Conservation (phyloP, 2,329 filamentous ascomycete genomes). For the Thermothelomyces thermophilus region DNA sequence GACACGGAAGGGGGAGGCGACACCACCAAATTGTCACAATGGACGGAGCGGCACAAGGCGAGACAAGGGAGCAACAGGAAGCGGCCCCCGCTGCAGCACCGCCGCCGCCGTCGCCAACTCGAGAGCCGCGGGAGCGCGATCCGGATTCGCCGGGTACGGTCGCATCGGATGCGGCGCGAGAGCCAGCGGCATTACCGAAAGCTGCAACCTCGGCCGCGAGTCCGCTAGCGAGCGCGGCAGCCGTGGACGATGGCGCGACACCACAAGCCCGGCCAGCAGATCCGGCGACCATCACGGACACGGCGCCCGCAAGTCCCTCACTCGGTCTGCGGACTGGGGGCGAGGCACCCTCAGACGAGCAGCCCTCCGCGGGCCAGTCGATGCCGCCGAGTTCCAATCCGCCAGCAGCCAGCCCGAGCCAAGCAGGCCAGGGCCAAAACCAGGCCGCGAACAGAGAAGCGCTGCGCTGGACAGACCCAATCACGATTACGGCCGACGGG, state of each 20-base stretch:
- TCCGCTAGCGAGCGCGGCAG: not conserved
- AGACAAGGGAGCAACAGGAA: not conserved
- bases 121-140: not conserved
- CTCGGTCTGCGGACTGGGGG: not conserved
- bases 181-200: slow-evolving; percentile 6
- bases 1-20: no score
- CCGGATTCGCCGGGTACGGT: slow-evolving; percentile 4
- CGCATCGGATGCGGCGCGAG: slow-evolving; percentile 1
- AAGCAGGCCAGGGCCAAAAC: not conserved
- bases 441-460: not conserved
- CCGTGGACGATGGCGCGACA: slow-evolving; percentile 1
- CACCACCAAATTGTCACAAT: not conserved
- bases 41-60: not conserved
- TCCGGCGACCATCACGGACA: slow-evolving; percentile 3
- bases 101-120: not conserved
- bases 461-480: slow-evolving; percentile 17
- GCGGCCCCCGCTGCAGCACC: not conserved
- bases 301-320: slow-evolving; percentile 12
- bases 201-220: not conserved
- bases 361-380: not conserved
- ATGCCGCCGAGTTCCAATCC: not conserved
- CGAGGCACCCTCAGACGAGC: not conserved
- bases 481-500: slow-evolving; percentile 12
- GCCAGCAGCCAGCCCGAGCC: not conserved
- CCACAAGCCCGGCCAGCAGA: not conserved